These are phyloP conservation scores for Gaertneriomyces sp. DNA, from an alignment of 192 early-diverging fungal genomes.

Conservation along the genomic window DNA sequence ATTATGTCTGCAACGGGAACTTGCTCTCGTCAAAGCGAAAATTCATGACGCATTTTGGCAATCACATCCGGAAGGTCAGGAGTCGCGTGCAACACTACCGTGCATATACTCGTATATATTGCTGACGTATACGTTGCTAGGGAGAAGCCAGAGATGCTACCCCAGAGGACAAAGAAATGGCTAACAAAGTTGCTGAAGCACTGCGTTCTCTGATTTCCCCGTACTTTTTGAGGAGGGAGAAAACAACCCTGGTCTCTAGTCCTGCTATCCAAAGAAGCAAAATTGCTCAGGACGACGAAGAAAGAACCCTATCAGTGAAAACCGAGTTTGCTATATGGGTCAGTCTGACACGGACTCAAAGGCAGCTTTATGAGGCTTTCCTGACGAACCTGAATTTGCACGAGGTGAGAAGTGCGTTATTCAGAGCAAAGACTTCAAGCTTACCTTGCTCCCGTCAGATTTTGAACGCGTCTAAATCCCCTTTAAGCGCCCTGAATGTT, in stretches of 20 bases:
- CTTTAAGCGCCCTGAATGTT: slow-evolving; percentile 14
- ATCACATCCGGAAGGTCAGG: slow-evolving; percentile 17
- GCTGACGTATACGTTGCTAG: background rate
- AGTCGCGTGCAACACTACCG: too few relatives aligned
- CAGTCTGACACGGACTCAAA: slow-evolving; percentile 7
- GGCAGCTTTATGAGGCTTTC: slow-evolving; percentile 11
- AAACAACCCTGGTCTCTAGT: background rate
- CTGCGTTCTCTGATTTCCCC: slow-evolving; percentile 19
- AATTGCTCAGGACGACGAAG: background rate
- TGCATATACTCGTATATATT: too few relatives aligned
- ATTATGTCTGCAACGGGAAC: slow-evolving; percentile 22
- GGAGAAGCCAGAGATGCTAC: slow-evolving; percentile 27
- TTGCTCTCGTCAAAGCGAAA: slow-evolving; percentile 16
- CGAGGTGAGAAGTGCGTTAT: slow-evolving; percentile 1
- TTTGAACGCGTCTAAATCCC: slow-evolving; percentile 1
- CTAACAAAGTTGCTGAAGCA: slow-evolving; percentile 16
- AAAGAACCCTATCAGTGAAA: slow-evolving; percentile 6
- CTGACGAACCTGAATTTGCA: slow-evolving; percentile 9
- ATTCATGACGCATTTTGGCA: slow-evolving; percentile 25
- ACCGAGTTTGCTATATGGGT: slow-evolving; percentile 26
- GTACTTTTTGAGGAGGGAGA: slow-evolving; percentile 20
- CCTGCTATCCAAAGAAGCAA: background rate
- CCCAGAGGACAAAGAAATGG: slow-evolving; percentile 22
- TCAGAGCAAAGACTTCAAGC: too few relatives aligned
- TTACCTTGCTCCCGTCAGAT: background rate